Conservation (phyloP, 2,329 filamentous ascomycete species). For the Colletotrichum cereale region DNA sequence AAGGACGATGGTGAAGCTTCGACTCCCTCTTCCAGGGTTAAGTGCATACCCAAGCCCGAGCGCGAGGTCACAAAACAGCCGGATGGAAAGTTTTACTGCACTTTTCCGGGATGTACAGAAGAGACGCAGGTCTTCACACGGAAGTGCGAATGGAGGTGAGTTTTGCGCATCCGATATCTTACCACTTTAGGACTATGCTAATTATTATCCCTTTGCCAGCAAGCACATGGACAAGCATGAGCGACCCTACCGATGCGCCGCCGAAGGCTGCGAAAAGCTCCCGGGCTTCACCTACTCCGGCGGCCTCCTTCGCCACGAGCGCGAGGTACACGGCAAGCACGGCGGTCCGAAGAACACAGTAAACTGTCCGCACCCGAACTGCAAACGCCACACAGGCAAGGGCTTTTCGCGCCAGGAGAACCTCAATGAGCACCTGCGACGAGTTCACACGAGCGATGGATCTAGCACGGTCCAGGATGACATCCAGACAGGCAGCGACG, state of each 20-base stretch:
- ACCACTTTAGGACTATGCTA: conserved; percentile 40
- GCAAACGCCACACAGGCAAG: conserved; percentile 88
- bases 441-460: conserved; percentile 78
- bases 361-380: conserved; percentile 87
- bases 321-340: conserved; percentile 93
- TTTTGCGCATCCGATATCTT: conserved; percentile 44
- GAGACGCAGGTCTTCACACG: conserved; percentile 77
- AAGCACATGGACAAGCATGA: conserved; percentile 99
- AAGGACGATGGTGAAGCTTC: conserved; percentile 37
- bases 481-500: conserved; percentile 57
- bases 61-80: conserved; percentile 71
- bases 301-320: conserved; percentile 88
- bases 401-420: conserved; percentile 96
- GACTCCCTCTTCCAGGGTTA: conserved; percentile 54
- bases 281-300: conserved; percentile 96
- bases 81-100: conserved; percentile 83
- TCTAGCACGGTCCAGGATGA: conserved; percentile 51
- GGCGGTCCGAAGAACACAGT: conserved; percentile 89
- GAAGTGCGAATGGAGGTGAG: conserved; percentile 96
- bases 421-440: conserved; percentile 89
- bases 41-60: conserved; percentile 70
- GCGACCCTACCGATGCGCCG: conserved; percentile 87
- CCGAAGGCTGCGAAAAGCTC: conserved; percentile 88
- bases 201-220: conserved; percentile 58
- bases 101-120: conserved; percentile 75